Evolutionary conservation across 2,329 filamentous ascomycete species (phyloP), one percentile per base, ranked within the genome.

Genomic region (Epichloe scottii): DNA sequence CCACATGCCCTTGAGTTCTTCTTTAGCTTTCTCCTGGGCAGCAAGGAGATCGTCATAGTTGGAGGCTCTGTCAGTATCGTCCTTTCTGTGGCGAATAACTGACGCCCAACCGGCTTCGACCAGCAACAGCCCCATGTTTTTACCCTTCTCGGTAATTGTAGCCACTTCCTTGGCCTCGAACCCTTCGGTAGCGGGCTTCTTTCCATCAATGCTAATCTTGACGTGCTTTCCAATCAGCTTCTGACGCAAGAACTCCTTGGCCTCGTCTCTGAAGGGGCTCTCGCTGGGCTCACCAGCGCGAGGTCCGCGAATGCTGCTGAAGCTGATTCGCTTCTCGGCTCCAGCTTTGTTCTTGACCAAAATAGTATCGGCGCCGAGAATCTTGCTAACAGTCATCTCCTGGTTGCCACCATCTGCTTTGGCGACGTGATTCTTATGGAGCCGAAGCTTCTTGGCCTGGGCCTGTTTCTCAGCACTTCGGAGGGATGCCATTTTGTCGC

Each of bases 121-220:
- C 39, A 97, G 74, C 49, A 79, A 66, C 39, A 97, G 70, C 54
- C 85, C 89, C 55, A 97, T 75, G 64, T 97, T 97, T 70, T 90
- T 93, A 68, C 84, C 85, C 64, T 87, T 87, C 49, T 85, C 76
- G 1, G 81, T 84, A 43, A 98, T 79, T 1, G 91, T 96, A 41
- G 88, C 91, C 62, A 98, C 93, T 58, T 98, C 93, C 51, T 89
- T 86, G 62, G 93, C 90, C 62, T 97, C 91, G 58, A 90, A 98
- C 10, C 87, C 90, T 56, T 95, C 91, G 2, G 77, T 85, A 2
- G 89, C 89, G 42, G 91, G 85, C 69, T 93, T 90, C 66, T 88
- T 89, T 52, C 93, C 93, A 64, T 98, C 90, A 53, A 95, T 82
- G 50, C 79, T 85, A 51, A 96, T 81, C 66, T 85, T 87, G 57